Evolutionary conservation across 1,139 yeast species (phyloP).

Genomic region (Pichia sp.): DNA sequence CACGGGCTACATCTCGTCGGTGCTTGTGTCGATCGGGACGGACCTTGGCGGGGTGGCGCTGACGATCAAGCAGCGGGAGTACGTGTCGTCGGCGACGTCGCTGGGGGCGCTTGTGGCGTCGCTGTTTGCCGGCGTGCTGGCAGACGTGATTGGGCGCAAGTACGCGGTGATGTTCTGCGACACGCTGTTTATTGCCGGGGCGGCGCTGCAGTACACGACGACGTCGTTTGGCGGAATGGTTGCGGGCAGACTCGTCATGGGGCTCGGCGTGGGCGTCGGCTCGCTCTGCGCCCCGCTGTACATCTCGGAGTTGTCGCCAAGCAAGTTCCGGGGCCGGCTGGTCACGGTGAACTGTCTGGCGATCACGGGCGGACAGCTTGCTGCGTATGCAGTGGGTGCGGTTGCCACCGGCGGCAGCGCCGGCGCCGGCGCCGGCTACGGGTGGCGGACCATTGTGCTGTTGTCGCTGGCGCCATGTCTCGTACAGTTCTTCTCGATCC

Average conservation of each 20-base stretch:
- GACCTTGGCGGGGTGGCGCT: conserved; percentile 42
- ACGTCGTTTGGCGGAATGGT: conserved; percentile 50
- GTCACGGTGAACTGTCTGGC: conserved; percentile 54
- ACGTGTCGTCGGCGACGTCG: conserved; percentile 54
- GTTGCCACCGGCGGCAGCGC: conserved; percentile 31
- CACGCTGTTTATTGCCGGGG: conserved; percentile 47
- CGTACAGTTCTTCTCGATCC: conserved; percentile 44
- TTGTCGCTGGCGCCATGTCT: conserved; percentile 52
- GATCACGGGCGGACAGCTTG: conserved; percentile 56
- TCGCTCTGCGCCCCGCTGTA: conserved; percentile 54
- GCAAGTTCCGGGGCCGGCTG: conserved; percentile 50
- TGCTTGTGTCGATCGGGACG: conserved; percentile 49
- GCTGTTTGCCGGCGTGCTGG: conserved; percentile 46
- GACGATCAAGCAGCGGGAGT: conserved; percentile 47
- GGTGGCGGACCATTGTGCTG: conserved; percentile 55
- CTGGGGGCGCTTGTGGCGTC: conserved; percentile 54
- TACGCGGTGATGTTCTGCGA: conserved; percentile 45
- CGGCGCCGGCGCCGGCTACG: conserved; percentile 36
- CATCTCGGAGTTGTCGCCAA: conserved; percentile 54
- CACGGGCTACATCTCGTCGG: conserved; percentile 58
- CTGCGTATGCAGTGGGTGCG: conserved; percentile 55
- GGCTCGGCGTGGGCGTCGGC: conserved; percentile 57
- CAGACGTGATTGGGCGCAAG: conserved; percentile 48
- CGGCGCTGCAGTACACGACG: conserved; percentile 45
- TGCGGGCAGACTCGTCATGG: conserved; percentile 50